phyloP scores from a whole-genome alignment of 345 rosid genomes.

The Gossypium thurberi region DNA sequence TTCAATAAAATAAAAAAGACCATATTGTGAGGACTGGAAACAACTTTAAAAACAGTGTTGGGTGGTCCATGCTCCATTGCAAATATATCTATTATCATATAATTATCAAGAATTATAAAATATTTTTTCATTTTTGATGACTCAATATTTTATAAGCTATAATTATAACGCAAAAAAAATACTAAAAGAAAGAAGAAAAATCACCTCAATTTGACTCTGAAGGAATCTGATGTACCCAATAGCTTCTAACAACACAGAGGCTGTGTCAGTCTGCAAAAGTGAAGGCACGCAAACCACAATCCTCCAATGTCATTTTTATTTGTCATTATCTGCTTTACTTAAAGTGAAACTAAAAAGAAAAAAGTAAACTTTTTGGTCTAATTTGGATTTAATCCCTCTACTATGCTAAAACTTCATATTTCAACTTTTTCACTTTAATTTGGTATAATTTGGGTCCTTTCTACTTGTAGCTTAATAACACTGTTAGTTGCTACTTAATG shows the following conservation, averaged over 20 bases:
- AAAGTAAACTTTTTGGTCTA: too few species aligned
- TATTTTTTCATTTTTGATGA: too few species aligned
- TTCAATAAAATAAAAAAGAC: not conserved
- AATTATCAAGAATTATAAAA: too few species aligned
- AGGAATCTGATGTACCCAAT: slow-evolving; percentile 99
- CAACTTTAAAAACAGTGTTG: slow-evolving; percentile 6
- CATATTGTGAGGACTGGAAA: not conserved
- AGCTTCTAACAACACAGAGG: slow-evolving; percentile 97
- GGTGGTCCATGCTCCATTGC: not conserved
- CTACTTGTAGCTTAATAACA: too few species aligned
- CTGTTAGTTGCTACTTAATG: too few species aligned
- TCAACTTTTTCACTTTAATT: too few species aligned
- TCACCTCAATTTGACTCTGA: slow-evolving; percentile 94
- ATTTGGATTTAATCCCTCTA: too few species aligned
- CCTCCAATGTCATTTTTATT: slow-evolving; percentile 31
- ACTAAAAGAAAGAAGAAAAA: slow-evolving; percentile 19
- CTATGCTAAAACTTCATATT: too few species aligned
- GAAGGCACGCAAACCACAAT: slow-evolving; percentile 30
- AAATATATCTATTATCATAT: too few species aligned
- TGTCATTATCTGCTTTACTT: slow-evolving; percentile 7
- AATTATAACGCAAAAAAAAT: too few species aligned
- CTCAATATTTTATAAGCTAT: too few species aligned
- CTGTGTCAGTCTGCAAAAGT: slow-evolving; percentile 98
- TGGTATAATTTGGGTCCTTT: too few species aligned
- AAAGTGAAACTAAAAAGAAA: not conserved